Conservation (phyloP, 2,329 filamentous ascomycete species). For the Aureobasidium sp. region DNA sequence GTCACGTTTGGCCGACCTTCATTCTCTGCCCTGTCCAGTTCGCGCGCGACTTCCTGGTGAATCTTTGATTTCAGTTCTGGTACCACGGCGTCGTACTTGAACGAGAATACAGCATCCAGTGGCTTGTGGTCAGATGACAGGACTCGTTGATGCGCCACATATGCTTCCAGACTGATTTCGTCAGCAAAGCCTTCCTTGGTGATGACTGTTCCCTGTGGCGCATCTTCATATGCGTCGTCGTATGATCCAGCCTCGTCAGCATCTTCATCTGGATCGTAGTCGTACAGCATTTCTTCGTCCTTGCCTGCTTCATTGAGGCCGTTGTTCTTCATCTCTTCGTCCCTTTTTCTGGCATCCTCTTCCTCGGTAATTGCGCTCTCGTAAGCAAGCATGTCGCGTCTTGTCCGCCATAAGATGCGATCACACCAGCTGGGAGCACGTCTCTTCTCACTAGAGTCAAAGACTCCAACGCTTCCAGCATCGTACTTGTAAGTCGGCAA, state of each 20-base stretch:
- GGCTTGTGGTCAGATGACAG: slow-evolving; percentile 95
- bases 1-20: slow-evolving; percentile 65
- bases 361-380: slow-evolving; percentile 56
- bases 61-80: slow-evolving; percentile 75
- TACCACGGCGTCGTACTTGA: slow-evolving; percentile 80
- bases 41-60: slow-evolving; percentile 76
- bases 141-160: slow-evolving; percentile 81
- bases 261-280: slow-evolving; percentile 80
- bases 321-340: slow-evolving; percentile 75
- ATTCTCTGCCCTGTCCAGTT: slow-evolving; percentile 85
- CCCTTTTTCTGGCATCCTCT: slow-evolving; percentile 58
- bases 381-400: slow-evolving; percentile 58
- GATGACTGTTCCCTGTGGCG: slow-evolving; percentile 40
- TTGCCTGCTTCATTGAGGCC: slow-evolving; percentile 65
- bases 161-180: slow-evolving; percentile 52
- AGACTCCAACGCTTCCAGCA: slow-evolving; percentile 80
- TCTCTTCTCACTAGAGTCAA: slow-evolving; percentile 92
- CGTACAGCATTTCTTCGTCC: slow-evolving; percentile 77
- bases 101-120: slow-evolving; percentile 68
- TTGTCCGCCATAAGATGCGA: slow-evolving; percentile 77
- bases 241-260: slow-evolving; percentile 44
- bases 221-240: slow-evolving; percentile 44
- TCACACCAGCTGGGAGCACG: slow-evolving; percentile 95
- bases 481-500: slow-evolving; percentile 97
- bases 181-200: slow-evolving; percentile 53